Evolutionary conservation across 1,284 basidiomycete species (phyloP).

Genomic region (Sanghuangporus sanghuang): DNA sequence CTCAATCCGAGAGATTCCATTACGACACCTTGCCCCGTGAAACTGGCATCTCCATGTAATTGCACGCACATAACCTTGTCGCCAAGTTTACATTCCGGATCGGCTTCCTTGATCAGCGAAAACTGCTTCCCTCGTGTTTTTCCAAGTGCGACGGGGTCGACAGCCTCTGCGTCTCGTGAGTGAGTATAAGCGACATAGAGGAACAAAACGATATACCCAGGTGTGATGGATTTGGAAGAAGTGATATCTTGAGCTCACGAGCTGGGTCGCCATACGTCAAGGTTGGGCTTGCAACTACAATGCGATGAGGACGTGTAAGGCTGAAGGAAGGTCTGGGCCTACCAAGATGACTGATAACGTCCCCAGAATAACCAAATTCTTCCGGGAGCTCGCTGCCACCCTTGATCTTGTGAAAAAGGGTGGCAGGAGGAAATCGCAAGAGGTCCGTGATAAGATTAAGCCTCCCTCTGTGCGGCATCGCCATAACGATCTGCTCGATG

Average conservation of each 20-base stretch:
- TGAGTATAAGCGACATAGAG: neutral
- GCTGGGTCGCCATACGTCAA: conserved; percentile 48
- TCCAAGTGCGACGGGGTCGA: conserved; percentile 81
- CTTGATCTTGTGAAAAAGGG: conserved; percentile 81
- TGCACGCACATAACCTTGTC: conserved; percentile 86
- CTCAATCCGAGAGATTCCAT: conserved; percentile 83
- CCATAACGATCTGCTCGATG: conserved; percentile 67
- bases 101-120: conserved; percentile 59
- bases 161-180: conserved; percentile 53
- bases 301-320: neutral
- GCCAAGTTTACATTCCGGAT: conserved; percentile 70
- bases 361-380: conserved; percentile 67
- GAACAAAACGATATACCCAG: conserved; percentile 41
- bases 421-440: conserved; percentile 57
- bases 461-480: conserved; percentile 85
- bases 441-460: conserved; percentile 83
- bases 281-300: conserved; percentile 53
- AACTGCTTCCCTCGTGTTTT: conserved; percentile 92
- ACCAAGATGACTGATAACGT: conserved; percentile 84
- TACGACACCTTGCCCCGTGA: conserved; percentile 86
- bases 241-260: conserved; percentile 61
- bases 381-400: conserved; percentile 71
- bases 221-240: conserved; percentile 87
- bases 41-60: conserved; percentile 86
- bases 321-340: conserved; percentile 20